phyloP scores from a whole-genome alignment of 805 yeast species.

The Cyberlindnera japonica region DNA sequence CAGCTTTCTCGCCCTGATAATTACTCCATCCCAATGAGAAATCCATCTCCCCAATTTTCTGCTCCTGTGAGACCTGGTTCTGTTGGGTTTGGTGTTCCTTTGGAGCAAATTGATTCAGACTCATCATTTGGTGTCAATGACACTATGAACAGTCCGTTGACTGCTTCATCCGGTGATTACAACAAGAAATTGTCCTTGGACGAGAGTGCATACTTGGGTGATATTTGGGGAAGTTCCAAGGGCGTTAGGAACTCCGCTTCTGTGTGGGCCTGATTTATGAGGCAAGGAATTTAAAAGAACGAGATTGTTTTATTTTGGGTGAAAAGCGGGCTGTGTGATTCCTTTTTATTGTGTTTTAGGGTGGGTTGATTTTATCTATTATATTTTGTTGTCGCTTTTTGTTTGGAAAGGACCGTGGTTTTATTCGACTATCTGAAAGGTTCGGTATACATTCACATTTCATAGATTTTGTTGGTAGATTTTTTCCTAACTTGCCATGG shows the following conservation, averaged over 20 bases:
- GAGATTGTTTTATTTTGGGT: too few species aligned
- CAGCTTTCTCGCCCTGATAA: conserved; percentile 14
- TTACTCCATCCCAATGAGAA: conserved; percentile 15
- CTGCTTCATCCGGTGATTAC: conserved; percentile 12
- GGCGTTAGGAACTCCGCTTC: conserved; percentile 23
- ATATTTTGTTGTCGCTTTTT: too few species aligned
- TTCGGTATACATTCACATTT: too few species aligned
- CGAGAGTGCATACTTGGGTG: conserved; percentile 25
- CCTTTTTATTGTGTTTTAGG: too few species aligned
- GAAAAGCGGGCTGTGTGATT: too few species aligned
- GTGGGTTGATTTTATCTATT: too few species aligned
- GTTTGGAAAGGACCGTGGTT: too few species aligned
- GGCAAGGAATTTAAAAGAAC: too few species aligned
- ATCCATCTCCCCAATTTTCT: conserved; percentile 18
- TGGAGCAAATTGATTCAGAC: conserved; percentile 17
- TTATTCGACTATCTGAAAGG: too few species aligned
- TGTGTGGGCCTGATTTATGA: conserved; percentile 27
- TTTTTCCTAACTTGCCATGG: too few species aligned
- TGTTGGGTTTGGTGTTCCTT: conserved; percentile 15
- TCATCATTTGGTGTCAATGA: conserved; percentile 19
- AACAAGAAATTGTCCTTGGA: conserved; percentile 20
- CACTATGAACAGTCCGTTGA: conserved; percentile 15
- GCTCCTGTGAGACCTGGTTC: conserved; percentile 18
- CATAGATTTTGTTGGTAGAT: too few species aligned
- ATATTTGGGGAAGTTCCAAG: conserved; percentile 27